These are phyloP conservation scores for Colletotrichum tofieldiae DNA, from an alignment of 2,329 filamentous ascomycete genomes.

Conservation along the genomic window DNA sequence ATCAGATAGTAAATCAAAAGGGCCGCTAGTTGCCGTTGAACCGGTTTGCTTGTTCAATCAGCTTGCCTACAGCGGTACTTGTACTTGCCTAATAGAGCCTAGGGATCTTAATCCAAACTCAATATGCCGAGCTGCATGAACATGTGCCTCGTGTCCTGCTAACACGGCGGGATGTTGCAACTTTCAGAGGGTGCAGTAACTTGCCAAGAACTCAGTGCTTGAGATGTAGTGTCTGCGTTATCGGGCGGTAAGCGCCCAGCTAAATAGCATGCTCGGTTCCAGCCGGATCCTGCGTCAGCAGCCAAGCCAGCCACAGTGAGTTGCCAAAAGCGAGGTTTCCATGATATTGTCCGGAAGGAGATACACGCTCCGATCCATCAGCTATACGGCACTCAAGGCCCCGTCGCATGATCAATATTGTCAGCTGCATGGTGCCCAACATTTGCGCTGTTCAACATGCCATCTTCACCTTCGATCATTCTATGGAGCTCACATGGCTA, in stretches of 20 bases:
- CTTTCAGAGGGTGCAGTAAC: not conserved
- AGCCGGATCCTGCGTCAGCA: not conserved
- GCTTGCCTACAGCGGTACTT: not conserved
- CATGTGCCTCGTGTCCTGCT: not conserved
- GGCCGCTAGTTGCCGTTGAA: not conserved
- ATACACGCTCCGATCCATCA: not conserved
- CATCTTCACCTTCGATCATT: not conserved
- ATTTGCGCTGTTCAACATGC: not conserved
- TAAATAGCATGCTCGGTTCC: not conserved
- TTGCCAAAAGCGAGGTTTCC: not conserved
- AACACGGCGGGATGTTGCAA: not conserved
- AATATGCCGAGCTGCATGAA: not conserved
- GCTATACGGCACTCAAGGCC: too few species aligned
- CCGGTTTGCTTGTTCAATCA: not conserved
- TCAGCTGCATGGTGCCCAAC: not conserved
- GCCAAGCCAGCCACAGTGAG: not conserved
- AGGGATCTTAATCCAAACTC: not conserved
- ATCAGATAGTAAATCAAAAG: not conserved
- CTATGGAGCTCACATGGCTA: not conserved
- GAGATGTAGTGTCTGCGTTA: not conserved
- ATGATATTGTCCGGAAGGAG: not conserved
- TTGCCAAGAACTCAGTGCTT: not conserved
- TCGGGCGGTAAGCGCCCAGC: not conserved
- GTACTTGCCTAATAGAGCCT: not conserved
- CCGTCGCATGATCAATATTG: slow-evolving; percentile 14